Base-by-base conservation (phyloP, 139 green algal species). In the Chlorella ohadii region DNA sequence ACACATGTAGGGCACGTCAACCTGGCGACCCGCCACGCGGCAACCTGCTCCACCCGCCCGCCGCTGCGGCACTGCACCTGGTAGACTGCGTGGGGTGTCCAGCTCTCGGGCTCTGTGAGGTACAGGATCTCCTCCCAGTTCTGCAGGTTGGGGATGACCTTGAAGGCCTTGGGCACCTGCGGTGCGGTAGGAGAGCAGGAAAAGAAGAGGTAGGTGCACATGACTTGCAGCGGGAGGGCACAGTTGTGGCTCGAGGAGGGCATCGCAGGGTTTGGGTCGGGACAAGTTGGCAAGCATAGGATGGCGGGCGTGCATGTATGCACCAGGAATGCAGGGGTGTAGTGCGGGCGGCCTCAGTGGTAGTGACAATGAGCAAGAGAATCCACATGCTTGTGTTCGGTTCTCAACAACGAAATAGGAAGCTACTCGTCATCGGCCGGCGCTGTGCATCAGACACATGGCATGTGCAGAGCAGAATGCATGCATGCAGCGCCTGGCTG, bases 61-160 rank as follows among this genome's bases (percentile, higher is more conserved):
- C 22, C n/a, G 33, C 33, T 22, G 2, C 15, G 9, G 11, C 5
- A 36, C 22, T 27, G 19, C 38, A 82, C 76, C 76, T 96, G 91
- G 76, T 93, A 98, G 78, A 96, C 91, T 5, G 97, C 97, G 84
- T 98, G 94, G 0, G 96, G 92, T 34, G 87, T 95, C 97, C 97
- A 99, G 55, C 75, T 55, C 64, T 97, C 92, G 27, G 95, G 94
- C 6, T 96, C 89, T 23, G 97, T 99, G 27, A 99, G 87, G 83
- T 91, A 97, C 79, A 99, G 89, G 78, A 99, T 91, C 82, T 99
- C 95, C 91, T 99, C 97, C 97, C 97, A 99, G 86, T 99, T 98
- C 41, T 87, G 84, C 36, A 99, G 91, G 81, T 91, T 95, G 47
- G 97, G 97, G 66, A 99, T 97, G 81, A 99, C 96, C 85, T 99